Evolutionary conservation across 768 basidiomycete species (phyloP), one percentile per base, ranked within the genome.

Genomic region (Butyriboletus loyo): DNA sequence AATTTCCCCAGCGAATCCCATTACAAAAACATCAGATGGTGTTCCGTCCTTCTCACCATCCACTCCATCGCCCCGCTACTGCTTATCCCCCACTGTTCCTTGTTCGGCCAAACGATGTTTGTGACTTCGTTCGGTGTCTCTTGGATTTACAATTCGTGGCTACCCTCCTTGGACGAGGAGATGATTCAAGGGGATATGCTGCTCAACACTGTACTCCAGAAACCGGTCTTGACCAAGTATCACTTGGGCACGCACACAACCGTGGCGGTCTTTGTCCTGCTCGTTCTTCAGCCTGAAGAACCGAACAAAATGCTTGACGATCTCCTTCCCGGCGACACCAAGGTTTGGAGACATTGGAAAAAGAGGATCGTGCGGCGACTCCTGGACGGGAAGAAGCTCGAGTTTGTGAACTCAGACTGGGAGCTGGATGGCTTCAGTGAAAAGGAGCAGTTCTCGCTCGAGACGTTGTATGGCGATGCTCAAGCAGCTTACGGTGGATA

Each of bases 311-410:
- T 66, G 1, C 55, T 67, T 0, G 13, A 67, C 5, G 60, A 61
- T 17, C 38, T 66, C 22, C 53, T 68, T 22, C 67, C 70, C 1
- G 66, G 66, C 27, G 63, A 66, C 32, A 66, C 66, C 25, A 66
- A 51, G 19, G 64, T 63, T 14, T 68, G 67, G 67, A 66, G 17
- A 30, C 55, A 34, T 14, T 68, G 62, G 57, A 68, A 67, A 43
- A 43, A 46, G 5, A 52, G 42, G 6, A 21, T 69, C 24, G 19
- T 66, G 31, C 41, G 34, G 5, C 58, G 55, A 31, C 49, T 69
- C 14, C 6, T 39, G 13, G 15, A 22, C 35, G 55, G 49, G 28
- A 57, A 68, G 37, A 60, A 60, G 39, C 52, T 70, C 21, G 50
- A 59, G 15, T 70, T 69, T 30, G 38, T 34, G 3, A 36, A 47